Percentiles rank a stretch among this genome's conserved stretches.
phyloP scores from a whole-genome alignment of 179 eudicot species.

The Corrigiola litoralis region DNA sequence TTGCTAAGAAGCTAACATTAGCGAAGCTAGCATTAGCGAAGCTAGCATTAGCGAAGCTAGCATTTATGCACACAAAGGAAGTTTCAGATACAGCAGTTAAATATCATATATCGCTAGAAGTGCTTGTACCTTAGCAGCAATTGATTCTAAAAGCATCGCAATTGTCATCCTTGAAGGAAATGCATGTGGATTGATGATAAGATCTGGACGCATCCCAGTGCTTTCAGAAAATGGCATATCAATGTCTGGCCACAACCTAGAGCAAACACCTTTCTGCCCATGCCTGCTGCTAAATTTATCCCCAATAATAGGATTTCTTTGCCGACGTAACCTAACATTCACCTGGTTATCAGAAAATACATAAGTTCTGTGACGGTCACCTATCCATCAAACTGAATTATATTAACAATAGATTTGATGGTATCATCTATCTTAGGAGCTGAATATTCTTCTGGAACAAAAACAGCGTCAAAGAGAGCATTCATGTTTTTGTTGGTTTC shows the following conservation, averaged over 20 bases:
- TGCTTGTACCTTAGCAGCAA: slow-evolving; percentile 83
- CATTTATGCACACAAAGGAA: neutral
- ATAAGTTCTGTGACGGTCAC: neutral
- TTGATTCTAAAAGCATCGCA: slow-evolving; percentile 95
- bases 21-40: neutral
- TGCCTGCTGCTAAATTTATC: slow-evolving; percentile 98
- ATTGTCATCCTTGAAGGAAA: slow-evolving; percentile 98
- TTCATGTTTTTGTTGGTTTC: no score
- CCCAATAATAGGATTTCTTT: slow-evolving; percentile 89
- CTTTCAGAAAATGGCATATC: slow-evolving; percentile 95
- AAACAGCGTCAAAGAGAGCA: no score
- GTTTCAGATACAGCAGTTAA: neutral
- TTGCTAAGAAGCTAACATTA: neutral
- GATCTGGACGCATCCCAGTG: slow-evolving; percentile 96
- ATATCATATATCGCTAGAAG: neutral
- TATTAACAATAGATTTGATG: neutral
- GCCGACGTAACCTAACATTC: slow-evolving; percentile 77
- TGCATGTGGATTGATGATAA: slow-evolving; percentile 95
- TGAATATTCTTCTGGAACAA: no score
- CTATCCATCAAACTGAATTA: neutral
- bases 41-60: neutral
- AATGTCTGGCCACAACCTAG: slow-evolving; percentile 80
- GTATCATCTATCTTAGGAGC: neutral
- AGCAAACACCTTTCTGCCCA: slow-evolving; percentile 98
- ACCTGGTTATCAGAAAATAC: slow-evolving; percentile 38